phyloP scores from a whole-genome alignment of 768 basidiomycete species.

The Butyriboletus loyo region DNA sequence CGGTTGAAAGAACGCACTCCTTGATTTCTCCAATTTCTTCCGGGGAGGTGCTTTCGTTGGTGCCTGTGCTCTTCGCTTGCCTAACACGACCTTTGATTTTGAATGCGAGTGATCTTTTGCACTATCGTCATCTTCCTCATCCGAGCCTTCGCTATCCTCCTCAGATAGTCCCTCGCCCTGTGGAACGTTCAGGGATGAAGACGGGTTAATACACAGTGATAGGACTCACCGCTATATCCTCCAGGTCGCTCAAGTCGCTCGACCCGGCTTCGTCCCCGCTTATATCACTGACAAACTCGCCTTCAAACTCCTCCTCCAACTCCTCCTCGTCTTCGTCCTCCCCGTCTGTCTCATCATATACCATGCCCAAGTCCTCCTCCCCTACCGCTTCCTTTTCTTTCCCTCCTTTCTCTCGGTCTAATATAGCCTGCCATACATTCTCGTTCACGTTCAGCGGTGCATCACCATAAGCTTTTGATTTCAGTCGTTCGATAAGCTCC shows the following conservation, averaged over 20 bases:
- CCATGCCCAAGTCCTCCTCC: slow-evolving; percentile 40
- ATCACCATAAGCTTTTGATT: slow-evolving; percentile 96
- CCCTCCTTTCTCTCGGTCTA: slow-evolving; percentile 71
- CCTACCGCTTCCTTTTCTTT: slow-evolving; percentile 43
- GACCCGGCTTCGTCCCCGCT: slow-evolving; percentile 46
- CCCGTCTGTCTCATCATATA: slow-evolving; percentile 55
- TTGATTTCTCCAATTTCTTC: slow-evolving; percentile 61
- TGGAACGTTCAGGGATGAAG: slow-evolving; percentile 18
- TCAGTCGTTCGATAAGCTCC: slow-evolving; percentile 92
- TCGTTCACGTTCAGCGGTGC: slow-evolving; percentile 98
- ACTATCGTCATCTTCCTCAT: slow-evolving; percentile 37
- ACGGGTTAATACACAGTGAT: not conserved
- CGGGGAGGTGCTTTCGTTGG: slow-evolving; percentile 40
- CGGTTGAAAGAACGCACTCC: slow-evolving; percentile 42
- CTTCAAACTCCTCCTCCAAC: slow-evolving; percentile 48
- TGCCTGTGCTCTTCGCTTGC: slow-evolving; percentile 65
- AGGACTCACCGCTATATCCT: slow-evolving; percentile 59
- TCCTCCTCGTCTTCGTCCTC: slow-evolving; percentile 47
- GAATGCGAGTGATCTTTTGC: slow-evolving; percentile 36
- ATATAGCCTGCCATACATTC: slow-evolving; percentile 87
- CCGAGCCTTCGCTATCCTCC: slow-evolving; percentile 43
- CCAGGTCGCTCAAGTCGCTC: slow-evolving; percentile 53
- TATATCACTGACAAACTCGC: slow-evolving; percentile 57
- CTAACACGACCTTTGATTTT: slow-evolving; percentile 47
- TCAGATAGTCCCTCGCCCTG: slow-evolving; percentile 37